phyloP scores from a whole-genome alignment of 2,329 filamentous ascomycete genomes.

The Colletotrichum gloeosporioides region DNA sequence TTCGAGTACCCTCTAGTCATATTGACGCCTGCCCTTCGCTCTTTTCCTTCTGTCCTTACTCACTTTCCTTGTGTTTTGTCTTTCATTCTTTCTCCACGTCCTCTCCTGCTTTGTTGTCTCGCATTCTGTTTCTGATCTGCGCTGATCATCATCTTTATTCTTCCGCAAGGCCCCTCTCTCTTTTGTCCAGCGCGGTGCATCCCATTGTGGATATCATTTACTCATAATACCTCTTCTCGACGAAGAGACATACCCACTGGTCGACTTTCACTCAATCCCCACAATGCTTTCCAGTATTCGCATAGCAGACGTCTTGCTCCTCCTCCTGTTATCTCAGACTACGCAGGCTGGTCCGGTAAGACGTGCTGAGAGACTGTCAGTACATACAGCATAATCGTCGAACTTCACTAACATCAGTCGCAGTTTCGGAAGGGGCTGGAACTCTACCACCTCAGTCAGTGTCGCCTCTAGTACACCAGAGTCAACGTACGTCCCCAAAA shows the following conservation, averaged over 20 bases:
- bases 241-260: background rate
- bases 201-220: background rate
- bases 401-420: background rate
- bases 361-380: constrained; percentile 14
- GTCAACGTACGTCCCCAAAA: background rate
- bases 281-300: constrained; percentile 2
- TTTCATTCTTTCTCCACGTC: background rate
- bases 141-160: constrained; percentile 1
- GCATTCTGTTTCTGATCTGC: background rate
- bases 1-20: constrained; percentile 3
- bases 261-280: background rate
- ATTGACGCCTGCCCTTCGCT: constrained; percentile 12
- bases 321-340: constrained; percentile 15
- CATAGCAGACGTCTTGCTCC: constrained; percentile 10
- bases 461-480: background rate
- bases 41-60: background rate
- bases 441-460: background rate
- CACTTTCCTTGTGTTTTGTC: constrained; percentile 3
- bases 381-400: background rate
- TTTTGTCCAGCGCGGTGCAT: background rate
- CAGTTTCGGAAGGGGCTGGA: constrained; percentile 4
- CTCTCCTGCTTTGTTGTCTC: background rate
- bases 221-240: constrained; percentile 2
- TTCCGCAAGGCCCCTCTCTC: background rate
- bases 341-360: constrained; percentile 24